Conservation (phyloP, 768 basidiomycete species). For the Lyophyllum shimeji region DNA sequence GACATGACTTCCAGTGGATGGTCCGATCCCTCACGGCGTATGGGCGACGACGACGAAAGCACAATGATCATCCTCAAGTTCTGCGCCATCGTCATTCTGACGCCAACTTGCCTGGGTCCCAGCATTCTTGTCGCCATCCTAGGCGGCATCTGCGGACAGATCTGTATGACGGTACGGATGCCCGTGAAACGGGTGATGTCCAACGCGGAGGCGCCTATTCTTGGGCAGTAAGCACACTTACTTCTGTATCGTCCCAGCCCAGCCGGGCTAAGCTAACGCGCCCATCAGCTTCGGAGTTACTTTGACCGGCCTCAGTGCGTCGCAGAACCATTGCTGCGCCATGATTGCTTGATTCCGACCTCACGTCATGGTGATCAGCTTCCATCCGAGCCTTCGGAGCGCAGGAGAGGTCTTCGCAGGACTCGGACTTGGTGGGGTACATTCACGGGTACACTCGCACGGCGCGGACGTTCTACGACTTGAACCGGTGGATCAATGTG, state of each 20-base stretch:
- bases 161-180: conserved; percentile 44
- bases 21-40: conserved; percentile 25
- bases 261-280: background rate
- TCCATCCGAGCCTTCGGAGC: conserved; percentile 67
- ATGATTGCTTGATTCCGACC: background rate
- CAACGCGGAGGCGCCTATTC: conserved; percentile 31
- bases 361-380: conserved; percentile 20
- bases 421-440: conserved; percentile 43
- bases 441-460: conserved; percentile 52
- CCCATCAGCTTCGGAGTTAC: conserved; percentile 45
- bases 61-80: conserved; percentile 38
- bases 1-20: conserved; percentile 48
- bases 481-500: conserved; percentile 38
- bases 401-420: conserved; percentile 42
- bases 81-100: conserved; percentile 37
- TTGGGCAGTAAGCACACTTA: conserved; percentile 40
- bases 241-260: background rate
- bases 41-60: conserved; percentile 20
- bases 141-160: conserved; percentile 40
- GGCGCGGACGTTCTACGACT: conserved; percentile 46
- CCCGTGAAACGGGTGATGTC: conserved; percentile 47
- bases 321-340: background rate
- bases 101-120: conserved; percentile 44
- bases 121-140: conserved; percentile 37
- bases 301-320: conserved; percentile 51